phyloP scores from a whole-genome alignment of 306 rosid species.

The Carpinus fangiana region DNA sequence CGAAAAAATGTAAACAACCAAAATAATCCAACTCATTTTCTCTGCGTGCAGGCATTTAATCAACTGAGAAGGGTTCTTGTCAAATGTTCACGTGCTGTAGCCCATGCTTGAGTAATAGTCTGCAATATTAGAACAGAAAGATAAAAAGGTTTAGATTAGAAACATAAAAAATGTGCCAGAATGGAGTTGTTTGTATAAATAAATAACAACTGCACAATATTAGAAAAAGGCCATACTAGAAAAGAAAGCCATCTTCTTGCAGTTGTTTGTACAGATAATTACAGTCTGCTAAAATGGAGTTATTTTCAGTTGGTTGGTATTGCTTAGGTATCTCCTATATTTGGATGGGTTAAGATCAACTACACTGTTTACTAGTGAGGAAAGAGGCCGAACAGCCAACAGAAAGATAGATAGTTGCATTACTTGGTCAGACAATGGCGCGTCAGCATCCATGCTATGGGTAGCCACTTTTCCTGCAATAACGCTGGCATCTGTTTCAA shows the following conservation, averaged over 20 bases:
- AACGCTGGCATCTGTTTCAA: slow-evolving; percentile 75
- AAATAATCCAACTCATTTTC: slow-evolving; percentile 21
- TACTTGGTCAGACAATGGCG: slow-evolving; percentile 92
- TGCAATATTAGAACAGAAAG: slow-evolving; percentile 37
- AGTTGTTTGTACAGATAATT: background rate
- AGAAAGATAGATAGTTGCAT: slow-evolving; percentile 15
- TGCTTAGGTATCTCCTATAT: background rate
- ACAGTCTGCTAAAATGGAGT: background rate
- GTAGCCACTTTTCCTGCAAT: slow-evolving; percentile 93
- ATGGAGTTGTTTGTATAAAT: background rate
- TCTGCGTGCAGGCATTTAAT: slow-evolving; percentile 20
- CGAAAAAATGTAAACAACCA: slow-evolving; percentile 13
- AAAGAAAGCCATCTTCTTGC: background rate
- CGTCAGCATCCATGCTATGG: slow-evolving; percentile 68
- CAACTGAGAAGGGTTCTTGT: slow-evolving; percentile 78
- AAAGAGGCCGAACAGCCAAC: slow-evolving; percentile 1
- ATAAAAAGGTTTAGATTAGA: slow-evolving; percentile 17
- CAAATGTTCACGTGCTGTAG: slow-evolving; percentile 79
- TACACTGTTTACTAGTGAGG: background rate
- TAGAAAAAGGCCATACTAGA: too few species aligned
- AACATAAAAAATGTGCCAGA: too few species aligned
- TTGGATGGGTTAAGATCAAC: background rate
- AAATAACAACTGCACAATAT: background rate
- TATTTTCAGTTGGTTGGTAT: background rate
- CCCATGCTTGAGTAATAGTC: slow-evolving; percentile 91